A percentile compares a stretch with the other conserved stretches of the same genome.
These are phyloP conservation scores for Aspergillus terreus DNA, from an alignment of 2,329 filamentous ascomycete genomes.

Conservation along the genomic window DNA sequence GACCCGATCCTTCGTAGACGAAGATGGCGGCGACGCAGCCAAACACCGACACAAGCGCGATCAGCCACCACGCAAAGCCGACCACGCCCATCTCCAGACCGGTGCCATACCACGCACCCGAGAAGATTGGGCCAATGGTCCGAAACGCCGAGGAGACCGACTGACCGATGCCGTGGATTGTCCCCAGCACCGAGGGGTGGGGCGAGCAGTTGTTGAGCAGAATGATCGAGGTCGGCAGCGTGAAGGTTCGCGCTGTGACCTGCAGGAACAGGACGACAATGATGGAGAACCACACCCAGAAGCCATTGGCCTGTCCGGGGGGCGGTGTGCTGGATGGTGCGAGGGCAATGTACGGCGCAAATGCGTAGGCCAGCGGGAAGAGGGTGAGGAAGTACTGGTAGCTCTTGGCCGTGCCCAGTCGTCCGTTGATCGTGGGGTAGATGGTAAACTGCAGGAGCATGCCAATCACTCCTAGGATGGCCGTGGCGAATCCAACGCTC, in stretches of 20 bases:
- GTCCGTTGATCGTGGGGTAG: conserved; percentile 65
- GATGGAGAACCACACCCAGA: conserved; percentile 63
- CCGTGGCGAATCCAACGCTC: conserved; percentile 70
- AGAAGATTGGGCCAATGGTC: conserved; percentile 55
- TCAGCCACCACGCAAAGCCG: conserved; percentile 56
- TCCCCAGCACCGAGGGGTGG: conserved; percentile 56
- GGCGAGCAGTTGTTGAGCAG: conserved; percentile 59
- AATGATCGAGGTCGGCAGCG: conserved; percentile 57
- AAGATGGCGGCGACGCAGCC: conserved; percentile 59
- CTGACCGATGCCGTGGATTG: conserved; percentile 57
- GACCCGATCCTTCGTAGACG: conserved; percentile 62
- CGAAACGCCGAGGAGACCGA: conserved; percentile 54
- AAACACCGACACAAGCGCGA: conserved; percentile 52
- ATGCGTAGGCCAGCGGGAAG: conserved; percentile 69
- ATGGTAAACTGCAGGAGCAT: conserved; percentile 68
- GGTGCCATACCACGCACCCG: conserved; percentile 53
- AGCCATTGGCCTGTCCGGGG: conserved; percentile 34
- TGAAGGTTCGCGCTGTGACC: conserved; percentile 69
- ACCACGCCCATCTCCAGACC: conserved; percentile 54
- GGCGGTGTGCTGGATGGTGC: conserved; percentile 55
- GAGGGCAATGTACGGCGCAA: conserved; percentile 68
- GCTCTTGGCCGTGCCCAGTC: conserved; percentile 64
- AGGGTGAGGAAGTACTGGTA: conserved; percentile 65
- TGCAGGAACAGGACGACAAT: conserved; percentile 63
- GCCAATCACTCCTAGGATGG: conserved; percentile 69